phyloP scores from a whole-genome alignment of 257 asterid genomes.

The Phtheirospermum japonicum region DNA sequence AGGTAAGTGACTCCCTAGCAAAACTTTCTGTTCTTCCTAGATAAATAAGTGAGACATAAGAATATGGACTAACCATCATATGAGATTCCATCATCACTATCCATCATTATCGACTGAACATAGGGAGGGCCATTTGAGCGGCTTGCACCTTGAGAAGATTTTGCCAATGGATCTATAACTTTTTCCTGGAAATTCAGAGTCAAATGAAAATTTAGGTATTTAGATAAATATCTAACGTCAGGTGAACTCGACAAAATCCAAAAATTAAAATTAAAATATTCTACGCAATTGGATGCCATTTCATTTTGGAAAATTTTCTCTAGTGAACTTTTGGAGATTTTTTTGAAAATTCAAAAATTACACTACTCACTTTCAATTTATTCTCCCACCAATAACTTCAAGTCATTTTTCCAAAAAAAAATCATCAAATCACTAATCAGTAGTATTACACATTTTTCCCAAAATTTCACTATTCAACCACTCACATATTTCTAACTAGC shows the following conservation, averaged over 20 bases:
- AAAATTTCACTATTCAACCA: too few species aligned
- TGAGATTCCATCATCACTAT: conserved; percentile 82
- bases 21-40: not conserved
- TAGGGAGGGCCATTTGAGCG: conserved; percentile 64
- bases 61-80: conserved; percentile 51
- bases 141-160: conserved; percentile 60
- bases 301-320: too few species aligned
- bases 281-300: too few species aligned
- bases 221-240: not conserved
- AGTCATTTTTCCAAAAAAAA: too few species aligned
- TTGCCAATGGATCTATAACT: conserved; percentile 57
- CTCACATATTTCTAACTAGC: too few species aligned
- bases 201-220: conserved; percentile 8
- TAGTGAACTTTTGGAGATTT: too few species aligned
- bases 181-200: conserved; percentile 59
- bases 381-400: too few species aligned
- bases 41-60: not conserved
- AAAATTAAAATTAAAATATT: not conserved
- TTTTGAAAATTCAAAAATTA: too few species aligned
- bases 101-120: conserved; percentile 63
- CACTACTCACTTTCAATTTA: too few species aligned
- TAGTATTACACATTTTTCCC: too few species aligned
- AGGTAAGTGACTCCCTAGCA: too few species aligned
- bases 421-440: too few species aligned
- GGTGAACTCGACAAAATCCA: conserved; percentile 6